These are phyloP conservation scores for Thinopyrum elongatum DNA, from an alignment of 176 grass and related monocot genomes.

Conservation along the genomic window DNA sequence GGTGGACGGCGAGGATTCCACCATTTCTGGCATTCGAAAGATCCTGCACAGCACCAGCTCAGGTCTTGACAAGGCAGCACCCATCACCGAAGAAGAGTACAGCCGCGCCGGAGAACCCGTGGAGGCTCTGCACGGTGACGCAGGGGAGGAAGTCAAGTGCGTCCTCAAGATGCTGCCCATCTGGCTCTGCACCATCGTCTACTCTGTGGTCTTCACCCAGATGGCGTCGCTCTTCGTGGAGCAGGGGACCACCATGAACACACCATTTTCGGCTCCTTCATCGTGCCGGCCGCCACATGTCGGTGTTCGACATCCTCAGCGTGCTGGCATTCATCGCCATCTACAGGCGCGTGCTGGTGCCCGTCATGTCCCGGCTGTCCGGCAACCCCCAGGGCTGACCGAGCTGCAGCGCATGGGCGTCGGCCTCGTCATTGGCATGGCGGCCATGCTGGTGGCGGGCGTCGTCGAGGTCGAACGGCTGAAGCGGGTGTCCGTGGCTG, in stretches of 20 bases:
- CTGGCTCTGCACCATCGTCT: conserved; percentile 63
- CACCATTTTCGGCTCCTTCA: conserved; percentile 23
- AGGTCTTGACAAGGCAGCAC: conserved; percentile 55
- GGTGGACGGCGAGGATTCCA: conserved; percentile 30
- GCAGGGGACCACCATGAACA: conserved; percentile 55
- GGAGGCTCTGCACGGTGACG: no score
- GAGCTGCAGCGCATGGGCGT: conserved; percentile 61
- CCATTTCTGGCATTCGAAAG: conserved; percentile 31
- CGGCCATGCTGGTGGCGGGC: conserved; percentile 37
- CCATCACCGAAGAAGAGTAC: conserved; percentile 23
- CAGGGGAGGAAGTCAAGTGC: not conserved
- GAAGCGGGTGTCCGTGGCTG: not conserved
- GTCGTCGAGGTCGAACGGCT: conserved; percentile 49
- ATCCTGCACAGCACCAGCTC: conserved; percentile 46
- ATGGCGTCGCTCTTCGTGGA: conserved; percentile 64
- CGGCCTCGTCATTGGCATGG: conserved; percentile 42
- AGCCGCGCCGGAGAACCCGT: not conserved
- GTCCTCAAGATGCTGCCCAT: conserved; percentile 49
- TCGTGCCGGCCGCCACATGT: conserved; percentile 51
- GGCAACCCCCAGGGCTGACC: conserved; percentile 40
- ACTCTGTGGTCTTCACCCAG: conserved; percentile 55
- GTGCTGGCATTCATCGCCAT: conserved; percentile 33
- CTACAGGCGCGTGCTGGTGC: conserved; percentile 34
- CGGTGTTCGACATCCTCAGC: conserved; percentile 51
- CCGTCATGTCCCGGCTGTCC: conserved; percentile 3